A percentile compares a stretch with the other conserved stretches of the same genome.
phyloP scores from a whole-genome alignment of 371 early-diverging fungal genomes.

The Smittium mucronatum region DNA sequence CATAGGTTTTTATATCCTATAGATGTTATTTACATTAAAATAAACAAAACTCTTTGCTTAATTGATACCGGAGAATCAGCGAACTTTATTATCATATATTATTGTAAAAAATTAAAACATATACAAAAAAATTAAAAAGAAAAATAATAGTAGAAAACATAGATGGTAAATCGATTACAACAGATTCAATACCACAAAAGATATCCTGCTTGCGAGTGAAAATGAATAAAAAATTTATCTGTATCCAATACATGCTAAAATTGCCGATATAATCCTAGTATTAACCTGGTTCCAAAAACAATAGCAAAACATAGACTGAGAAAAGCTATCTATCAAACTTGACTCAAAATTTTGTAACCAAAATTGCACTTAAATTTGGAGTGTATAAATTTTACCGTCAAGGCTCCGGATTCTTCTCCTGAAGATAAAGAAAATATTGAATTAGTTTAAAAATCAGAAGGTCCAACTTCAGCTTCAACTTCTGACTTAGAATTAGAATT shows the following conservation, averaged over 20 bases:
- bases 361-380: background rate
- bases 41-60: background rate
- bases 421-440: background rate
- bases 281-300: background rate
- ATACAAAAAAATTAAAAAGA: background rate
- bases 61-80: background rate
- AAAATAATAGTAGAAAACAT: background rate
- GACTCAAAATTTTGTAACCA: background rate
- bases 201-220: background rate
- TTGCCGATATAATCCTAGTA: background rate
- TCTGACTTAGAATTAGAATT: background rate
- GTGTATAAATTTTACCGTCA: background rate
- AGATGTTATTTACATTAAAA: background rate
- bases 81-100: background rate
- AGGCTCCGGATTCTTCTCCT: background rate
- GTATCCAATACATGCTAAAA: background rate
- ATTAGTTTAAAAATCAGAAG: too few species aligned
- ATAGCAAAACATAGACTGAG: background rate
- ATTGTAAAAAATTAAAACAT: background rate
- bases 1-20: background rate
- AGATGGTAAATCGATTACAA: background rate
- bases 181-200: background rate
- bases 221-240: background rate
- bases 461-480: too few species aligned
- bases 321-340: background rate